phyloP scores from a whole-genome alignment of 306 rosid genomes.

The Rubus parviflorus region DNA sequence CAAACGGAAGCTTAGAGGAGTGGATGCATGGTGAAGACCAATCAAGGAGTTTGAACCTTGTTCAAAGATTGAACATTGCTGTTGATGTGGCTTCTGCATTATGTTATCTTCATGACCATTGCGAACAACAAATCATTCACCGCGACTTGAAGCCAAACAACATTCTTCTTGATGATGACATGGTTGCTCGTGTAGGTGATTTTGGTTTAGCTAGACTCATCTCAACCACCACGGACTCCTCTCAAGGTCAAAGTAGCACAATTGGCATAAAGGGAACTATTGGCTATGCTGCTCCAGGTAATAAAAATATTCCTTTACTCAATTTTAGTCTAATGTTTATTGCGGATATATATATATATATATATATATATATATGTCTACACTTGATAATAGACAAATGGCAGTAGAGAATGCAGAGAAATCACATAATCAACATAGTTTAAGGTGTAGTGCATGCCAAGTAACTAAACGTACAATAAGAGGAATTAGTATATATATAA shows the following conservation, averaged over 20 bases:
- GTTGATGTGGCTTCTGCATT: constrained; percentile 43
- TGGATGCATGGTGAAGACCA: constrained; percentile 30
- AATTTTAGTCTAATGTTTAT: too few species aligned
- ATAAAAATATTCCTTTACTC: background rate
- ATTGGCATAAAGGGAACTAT: constrained; percentile 24
- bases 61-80: constrained; percentile 30
- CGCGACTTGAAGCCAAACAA: constrained; percentile 48
- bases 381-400: too few species aligned
- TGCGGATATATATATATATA: too few species aligned
- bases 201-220: constrained; percentile 42
- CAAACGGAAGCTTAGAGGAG: constrained; percentile 36
- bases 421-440: too few species aligned
- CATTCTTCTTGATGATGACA: constrained; percentile 35
- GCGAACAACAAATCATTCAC: constrained; percentile 39
- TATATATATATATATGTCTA: too few species aligned
- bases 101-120: constrained; percentile 36
- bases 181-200: constrained; percentile 42
- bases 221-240: background rate
- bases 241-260: constrained; percentile 24
- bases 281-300: constrained; percentile 34
- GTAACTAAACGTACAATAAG: too few species aligned
- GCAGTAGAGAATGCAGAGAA: too few species aligned
- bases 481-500: too few species aligned
- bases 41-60: constrained; percentile 23
- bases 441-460: too few species aligned